phyloP scores from a whole-genome alignment of 306 rosid genomes.

The Vicia faba region DNA sequence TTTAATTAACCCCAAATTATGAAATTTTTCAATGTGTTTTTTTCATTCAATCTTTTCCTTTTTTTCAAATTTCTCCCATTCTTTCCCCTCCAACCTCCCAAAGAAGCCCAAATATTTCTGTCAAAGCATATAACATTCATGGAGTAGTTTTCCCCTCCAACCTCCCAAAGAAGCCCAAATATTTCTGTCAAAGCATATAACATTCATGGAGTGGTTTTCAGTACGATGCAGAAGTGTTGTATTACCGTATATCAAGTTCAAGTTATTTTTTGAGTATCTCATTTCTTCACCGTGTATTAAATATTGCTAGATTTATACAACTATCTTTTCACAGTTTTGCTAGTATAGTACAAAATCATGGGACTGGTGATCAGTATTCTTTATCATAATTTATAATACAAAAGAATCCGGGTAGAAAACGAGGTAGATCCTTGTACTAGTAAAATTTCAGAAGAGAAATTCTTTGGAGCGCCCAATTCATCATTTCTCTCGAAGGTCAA shows the following conservation, averaged over 20 bases:
- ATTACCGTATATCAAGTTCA: neutral
- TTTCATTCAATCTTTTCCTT: too few species aligned
- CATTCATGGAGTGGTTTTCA: too few species aligned
- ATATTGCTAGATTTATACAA: slow-evolving; percentile 35
- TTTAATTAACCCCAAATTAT: too few species aligned
- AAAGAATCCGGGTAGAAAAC: slow-evolving; percentile 38
- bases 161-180: too few species aligned
- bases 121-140: too few species aligned
- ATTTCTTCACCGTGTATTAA: slow-evolving; percentile 30
- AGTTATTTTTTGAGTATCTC: slow-evolving; percentile 18
- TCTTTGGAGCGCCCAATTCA: slow-evolving; percentile 18
- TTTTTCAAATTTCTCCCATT: too few species aligned
- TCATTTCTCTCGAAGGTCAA: slow-evolving; percentile 73
- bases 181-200: too few species aligned
- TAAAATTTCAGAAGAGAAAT: slow-evolving; percentile 12
- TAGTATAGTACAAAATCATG: slow-evolving; percentile 42
- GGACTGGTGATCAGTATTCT: slow-evolving; percentile 15
- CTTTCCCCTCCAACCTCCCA: too few species aligned
- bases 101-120: too few species aligned
- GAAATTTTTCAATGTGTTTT: too few species aligned
- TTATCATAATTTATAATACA: slow-evolving; percentile 38
- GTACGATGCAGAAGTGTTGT: neutral
- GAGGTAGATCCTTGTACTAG: slow-evolving; percentile 30
- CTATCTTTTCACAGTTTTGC: slow-evolving; percentile 29
- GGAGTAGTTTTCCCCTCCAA: too few species aligned